Evolutionary conservation across 2,329 filamentous ascomycete genomes (phyloP).

Genomic region (Penicillium sp.): DNA sequence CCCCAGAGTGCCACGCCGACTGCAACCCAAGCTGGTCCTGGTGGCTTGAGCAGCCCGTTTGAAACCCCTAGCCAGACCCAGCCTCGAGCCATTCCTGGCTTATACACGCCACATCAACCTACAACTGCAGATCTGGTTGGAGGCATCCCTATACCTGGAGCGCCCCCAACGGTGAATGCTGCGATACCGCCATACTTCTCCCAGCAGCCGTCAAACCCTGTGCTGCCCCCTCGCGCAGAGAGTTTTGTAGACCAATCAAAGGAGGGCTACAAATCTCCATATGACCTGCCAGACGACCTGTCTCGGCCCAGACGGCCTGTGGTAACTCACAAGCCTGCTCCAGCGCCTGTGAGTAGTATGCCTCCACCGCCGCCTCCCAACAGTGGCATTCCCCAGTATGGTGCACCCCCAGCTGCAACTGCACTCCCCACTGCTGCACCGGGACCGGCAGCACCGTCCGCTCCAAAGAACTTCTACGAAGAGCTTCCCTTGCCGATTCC

Average conservation of each 20-base stretch:
- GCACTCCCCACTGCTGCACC: conserved; percentile 25
- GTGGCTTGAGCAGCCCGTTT: conserved; percentile 36
- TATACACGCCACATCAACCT: conserved; percentile 59
- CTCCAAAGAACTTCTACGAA: conserved; percentile 71
- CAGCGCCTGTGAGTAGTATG: conserved; percentile 50
- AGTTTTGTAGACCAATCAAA: conserved; percentile 92
- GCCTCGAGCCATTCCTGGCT: conserved; percentile 41
- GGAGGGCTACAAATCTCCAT: conserved; percentile 90
- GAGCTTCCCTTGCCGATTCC: conserved; percentile 68
- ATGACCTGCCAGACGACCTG: conserved; percentile 91
- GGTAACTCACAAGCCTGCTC: conserved; percentile 63
- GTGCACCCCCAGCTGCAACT: conserved; percentile 20
- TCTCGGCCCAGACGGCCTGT: conserved; percentile 66
- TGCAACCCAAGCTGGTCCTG: conserved; percentile 15
- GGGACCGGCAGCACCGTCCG: conserved; percentile 28
- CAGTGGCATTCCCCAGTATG: conserved; percentile 57
- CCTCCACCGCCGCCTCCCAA: conserved; percentile 66
- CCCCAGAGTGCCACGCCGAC: conserved; percentile 35
- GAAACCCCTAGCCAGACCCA: conserved; percentile 32
- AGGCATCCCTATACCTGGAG: conserved; percentile 37
- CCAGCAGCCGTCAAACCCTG: conserved; percentile 35
- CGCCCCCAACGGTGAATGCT: conserved; percentile 23
- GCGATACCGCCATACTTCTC: conserved; percentile 37
- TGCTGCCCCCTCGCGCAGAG: conserved; percentile 62
- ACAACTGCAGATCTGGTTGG: conserved; percentile 56